Percentiles rank a stretch among this genome's conserved stretches.
Conservation (phyloP, 352 stramenopile species). For the Phytophthora europaea region DNA sequence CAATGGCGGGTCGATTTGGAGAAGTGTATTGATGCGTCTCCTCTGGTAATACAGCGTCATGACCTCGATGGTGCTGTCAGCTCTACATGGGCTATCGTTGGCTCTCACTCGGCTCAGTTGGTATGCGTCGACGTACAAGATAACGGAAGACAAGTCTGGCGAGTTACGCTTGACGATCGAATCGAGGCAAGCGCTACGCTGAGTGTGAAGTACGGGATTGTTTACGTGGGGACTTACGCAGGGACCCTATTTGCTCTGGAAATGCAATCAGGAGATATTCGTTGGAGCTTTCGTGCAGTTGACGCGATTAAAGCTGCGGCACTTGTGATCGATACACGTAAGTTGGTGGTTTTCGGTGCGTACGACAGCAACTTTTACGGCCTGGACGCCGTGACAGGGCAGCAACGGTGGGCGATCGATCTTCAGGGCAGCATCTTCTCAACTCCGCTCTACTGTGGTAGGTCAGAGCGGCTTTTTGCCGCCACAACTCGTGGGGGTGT, state of each 20-base stretch:
- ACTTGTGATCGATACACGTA: conserved; percentile 50
- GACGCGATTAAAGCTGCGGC: conserved; percentile 63
- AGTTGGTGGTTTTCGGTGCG: conserved; percentile 56
- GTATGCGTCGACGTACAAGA: conserved; percentile 54
- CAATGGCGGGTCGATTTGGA: conserved; percentile 50
- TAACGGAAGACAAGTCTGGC: conserved; percentile 43
- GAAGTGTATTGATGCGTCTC: conserved; percentile 78
- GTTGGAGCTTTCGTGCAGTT: conserved; percentile 49
- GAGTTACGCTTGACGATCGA: conserved; percentile 55
- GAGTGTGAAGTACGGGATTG: conserved; percentile 34
- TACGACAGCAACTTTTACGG: conserved; percentile 66
- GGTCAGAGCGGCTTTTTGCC: conserved; percentile 38
- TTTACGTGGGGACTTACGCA: conserved; percentile 70
- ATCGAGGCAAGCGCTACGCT: conserved; percentile 65
- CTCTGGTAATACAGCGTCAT: conserved; percentile 48
- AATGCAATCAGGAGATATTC: conserved; percentile 31
- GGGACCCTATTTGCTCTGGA: conserved; percentile 60
- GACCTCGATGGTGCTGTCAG: background rate
- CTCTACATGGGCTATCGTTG: conserved; percentile 48
- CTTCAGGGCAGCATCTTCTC: conserved; percentile 63
- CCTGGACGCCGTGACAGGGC: conserved; percentile 36
- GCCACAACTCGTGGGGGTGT: conserved; percentile 57
- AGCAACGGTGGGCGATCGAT: conserved; percentile 35
- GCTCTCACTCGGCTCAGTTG: conserved; percentile 59
- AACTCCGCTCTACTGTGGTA: conserved; percentile 42